A percentile compares a stretch with the other conserved stretches of the same genome.
phyloP scores from a whole-genome alignment of 495 filamentous ascomycete species.

The Viridothelium virens region DNA sequence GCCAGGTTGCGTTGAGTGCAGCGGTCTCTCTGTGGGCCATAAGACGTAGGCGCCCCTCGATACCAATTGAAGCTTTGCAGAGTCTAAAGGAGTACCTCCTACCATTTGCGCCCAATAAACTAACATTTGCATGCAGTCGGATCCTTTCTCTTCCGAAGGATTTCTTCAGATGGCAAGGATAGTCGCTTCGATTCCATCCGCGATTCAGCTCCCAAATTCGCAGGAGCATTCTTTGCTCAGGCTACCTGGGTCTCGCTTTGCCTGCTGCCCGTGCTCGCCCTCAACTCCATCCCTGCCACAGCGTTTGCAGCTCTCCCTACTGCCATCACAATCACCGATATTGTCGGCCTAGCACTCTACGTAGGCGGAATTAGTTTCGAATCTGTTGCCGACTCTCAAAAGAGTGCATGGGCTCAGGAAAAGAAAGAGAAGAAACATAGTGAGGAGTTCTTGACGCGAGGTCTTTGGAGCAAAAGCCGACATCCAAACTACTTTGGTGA shows the following conservation, averaged over 20 bases:
- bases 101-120: neutral
- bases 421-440: slow-evolving; percentile 53
- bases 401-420: slow-evolving; percentile 47
- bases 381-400: slow-evolving; percentile 52
- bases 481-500: slow-evolving; percentile 67
- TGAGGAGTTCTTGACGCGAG: slow-evolving; percentile 53
- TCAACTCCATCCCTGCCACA: slow-evolving; percentile 51
- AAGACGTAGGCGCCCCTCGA: slow-evolving; percentile 38
- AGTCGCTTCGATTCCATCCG: slow-evolving; percentile 56
- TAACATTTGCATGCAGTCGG: slow-evolving; percentile 42
- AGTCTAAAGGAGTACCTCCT: neutral
- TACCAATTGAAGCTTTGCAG: neutral
- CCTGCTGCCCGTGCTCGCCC: slow-evolving; percentile 50
- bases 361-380: slow-evolving; percentile 51
- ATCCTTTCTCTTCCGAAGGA: slow-evolving; percentile 49
- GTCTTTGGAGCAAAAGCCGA: slow-evolving; percentile 51
- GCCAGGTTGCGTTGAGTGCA: slow-evolving; percentile 51
- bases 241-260: slow-evolving; percentile 56
- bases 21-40: slow-evolving; percentile 52
- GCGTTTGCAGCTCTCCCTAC: slow-evolving; percentile 39
- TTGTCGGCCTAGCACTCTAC: slow-evolving; percentile 49
- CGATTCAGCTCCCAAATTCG: slow-evolving; percentile 44
- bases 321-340: slow-evolving; percentile 39
- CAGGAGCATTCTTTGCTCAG: slow-evolving; percentile 50
- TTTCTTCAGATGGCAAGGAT: slow-evolving; percentile 47